Base-by-base conservation (phyloP, 306 rosid species). In the Acmispon strigosus region DNA sequence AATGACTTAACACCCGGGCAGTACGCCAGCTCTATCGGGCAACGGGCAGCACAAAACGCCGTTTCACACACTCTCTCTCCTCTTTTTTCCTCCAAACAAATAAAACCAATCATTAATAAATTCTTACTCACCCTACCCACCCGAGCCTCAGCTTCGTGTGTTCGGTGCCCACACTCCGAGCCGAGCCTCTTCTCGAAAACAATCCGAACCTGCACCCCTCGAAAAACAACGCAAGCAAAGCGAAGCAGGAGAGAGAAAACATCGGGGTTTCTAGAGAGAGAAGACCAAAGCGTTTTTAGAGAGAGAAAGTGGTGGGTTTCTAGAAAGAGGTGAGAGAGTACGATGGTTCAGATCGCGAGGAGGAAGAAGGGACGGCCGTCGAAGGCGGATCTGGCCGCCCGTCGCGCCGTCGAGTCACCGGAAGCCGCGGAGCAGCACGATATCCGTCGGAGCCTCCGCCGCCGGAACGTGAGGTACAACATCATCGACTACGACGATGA, bases 351-450 rank as follows among this genome's bases (percentile, higher is more conserved):
- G 96, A 86, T 91, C 97, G 99, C 86, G 77, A 89, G 84, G 87
- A 82, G 96, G 96, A 95, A 86, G 96, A 95, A 87, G 41, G 99
- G 99, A 1, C 80, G 96, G 13, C 97, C 99, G 8, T 95, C 99
- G 2, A 95, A 95, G 90, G 92, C 96, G 73, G 97, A 86, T 91
- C 99, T 95, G 69, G 97, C 90, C 66, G 96, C 92, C 1, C 91
- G 92, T 57, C 96, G 97, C 4, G 41, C 83, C 62, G 84, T 64
- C 61, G 88, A 79, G 19, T 73, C 84, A 4, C 85, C 82, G 72
- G 67, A 80, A 10, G 1, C 13, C 59, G 22, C 29, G 6, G 13
- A 77, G 3, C 86, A 84, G 66, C 36, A 82, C 0, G 95, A 86
- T 29, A 27, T 79, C 10, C 89, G 97, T 27, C 89, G 97, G 67